Evolutionary conservation across 2,329 filamentous ascomycete genomes (phyloP), one percentile per base, ranked within the genome.

Genomic region (Biscogniauxia mediterranea): DNA sequence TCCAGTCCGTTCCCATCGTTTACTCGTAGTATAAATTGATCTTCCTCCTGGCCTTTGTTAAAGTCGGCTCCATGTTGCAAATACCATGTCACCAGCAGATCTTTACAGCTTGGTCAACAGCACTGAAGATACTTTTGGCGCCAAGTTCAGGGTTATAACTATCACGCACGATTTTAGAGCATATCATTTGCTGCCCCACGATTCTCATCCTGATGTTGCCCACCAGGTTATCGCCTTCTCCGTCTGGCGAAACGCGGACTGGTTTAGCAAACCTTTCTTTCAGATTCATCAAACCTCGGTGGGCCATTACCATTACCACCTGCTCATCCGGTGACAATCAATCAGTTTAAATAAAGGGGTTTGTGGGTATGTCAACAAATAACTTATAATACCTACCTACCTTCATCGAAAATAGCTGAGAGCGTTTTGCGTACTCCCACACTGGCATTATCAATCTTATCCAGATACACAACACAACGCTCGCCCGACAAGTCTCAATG

Each of bases 221-320:
- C 2, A 74, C 64, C 1, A 75, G 46, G 0, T 72, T 70, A 20
- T 73, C 72, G 28, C 73, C 69, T 0, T 68, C 60, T 9, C 66
- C 61, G 32, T 70, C 68, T 0, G 64, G 57, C 3, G 66, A 64
- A 19, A 74, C 38, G 20, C 74, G 67, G 15, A 79, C 66, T 0
- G 73, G 74, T 13, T 32, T 69, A 21, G 57, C 55, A 20, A 68
- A 54, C n/a, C 42, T 53, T 2, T 23, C 59, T 20, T 68, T 71
- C 1, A 81, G 66, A 17, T 77, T 69, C 11, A 77, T 71, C 4
- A 82, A 59, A 56, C 69, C 76, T 64, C 77, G 79, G 65, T 82
- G 78, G 0, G 73, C 76, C 1, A 81, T 69, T 0, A 81, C 76
- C 1, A 81, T 69, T 0, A 81, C 75, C 1, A 75, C 75, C 60